Conservation (phyloP, 2,329 filamentous ascomycete species). For the Aspergillus vadensis region DNA sequence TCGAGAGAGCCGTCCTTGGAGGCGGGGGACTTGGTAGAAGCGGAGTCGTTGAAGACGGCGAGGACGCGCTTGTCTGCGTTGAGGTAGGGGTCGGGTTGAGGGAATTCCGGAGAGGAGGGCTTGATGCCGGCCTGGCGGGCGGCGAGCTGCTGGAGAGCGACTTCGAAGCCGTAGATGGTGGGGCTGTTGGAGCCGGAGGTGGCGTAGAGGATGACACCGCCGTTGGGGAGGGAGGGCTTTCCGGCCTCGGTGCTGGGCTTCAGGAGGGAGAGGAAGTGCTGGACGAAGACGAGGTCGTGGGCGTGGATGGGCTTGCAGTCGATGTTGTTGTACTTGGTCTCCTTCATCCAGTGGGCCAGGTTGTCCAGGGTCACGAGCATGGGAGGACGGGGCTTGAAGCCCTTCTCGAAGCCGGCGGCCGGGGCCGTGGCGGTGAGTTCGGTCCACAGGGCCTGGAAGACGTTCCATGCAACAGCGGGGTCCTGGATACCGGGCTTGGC, state of each 20-base stretch:
- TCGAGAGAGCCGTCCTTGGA: conserved; percentile 42
- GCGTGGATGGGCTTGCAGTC: conserved; percentile 77
- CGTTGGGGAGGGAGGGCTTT: conserved; percentile 60
- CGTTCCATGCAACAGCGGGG: conserved; percentile 74
- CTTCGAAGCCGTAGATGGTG: conserved; percentile 65
- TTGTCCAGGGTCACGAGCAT: conserved; percentile 79
- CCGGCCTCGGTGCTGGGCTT: conserved; percentile 34
- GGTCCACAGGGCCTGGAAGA: conserved; percentile 78
- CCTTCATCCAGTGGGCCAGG: conserved; percentile 76
- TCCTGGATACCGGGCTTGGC: conserved; percentile 70
- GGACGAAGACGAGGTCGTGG: conserved; percentile 76
- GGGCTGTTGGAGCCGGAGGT: conserved; percentile 72
- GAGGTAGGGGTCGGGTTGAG: conserved; percentile 55
- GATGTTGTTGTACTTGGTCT: conserved; percentile 72
- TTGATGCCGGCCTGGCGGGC: conserved; percentile 45
- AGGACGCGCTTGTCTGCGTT: conserved; percentile 56
- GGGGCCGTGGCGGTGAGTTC: conserved; percentile 65
- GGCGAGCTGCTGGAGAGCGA: conserved; percentile 60
- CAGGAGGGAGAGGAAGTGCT: conserved; percentile 73
- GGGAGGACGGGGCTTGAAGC: conserved; percentile 55
- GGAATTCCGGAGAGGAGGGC: conserved; percentile 44
- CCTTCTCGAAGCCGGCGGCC: conserved; percentile 46
- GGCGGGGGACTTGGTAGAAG: conserved; percentile 24
- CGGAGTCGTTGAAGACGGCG: conserved; percentile 38
- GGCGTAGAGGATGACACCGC: conserved; percentile 75